phyloP scores from a whole-genome alignment of 805 yeast genomes.

The Pichia occidentalis region DNA sequence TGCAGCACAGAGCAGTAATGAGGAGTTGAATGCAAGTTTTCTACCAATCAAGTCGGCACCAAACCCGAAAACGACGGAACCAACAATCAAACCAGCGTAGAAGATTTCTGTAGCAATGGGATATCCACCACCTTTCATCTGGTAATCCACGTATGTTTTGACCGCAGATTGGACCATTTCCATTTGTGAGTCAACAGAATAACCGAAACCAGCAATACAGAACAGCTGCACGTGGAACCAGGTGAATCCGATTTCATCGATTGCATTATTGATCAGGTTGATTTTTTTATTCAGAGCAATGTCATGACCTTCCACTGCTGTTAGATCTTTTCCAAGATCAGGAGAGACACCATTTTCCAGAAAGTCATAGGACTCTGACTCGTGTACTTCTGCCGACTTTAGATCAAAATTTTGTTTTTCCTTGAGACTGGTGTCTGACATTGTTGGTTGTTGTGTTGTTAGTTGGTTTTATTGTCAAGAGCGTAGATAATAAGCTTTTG shows the following conservation, averaged over 20 bases:
- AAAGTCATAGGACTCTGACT: constrained; percentile 1
- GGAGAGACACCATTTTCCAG: constrained; percentile 14
- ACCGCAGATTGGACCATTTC: constrained; percentile 42
- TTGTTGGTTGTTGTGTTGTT: too few relatives aligned
- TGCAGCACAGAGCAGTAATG: constrained; percentile 41
- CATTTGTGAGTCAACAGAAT: constrained; percentile 48
- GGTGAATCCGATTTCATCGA: constrained; percentile 58
- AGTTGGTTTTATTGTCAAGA: too few relatives aligned
- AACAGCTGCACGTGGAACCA: constrained; percentile 46
- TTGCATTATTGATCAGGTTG: constrained; percentile 43
- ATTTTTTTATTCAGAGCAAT: constrained; percentile 35
- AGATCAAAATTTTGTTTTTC: constrained; percentile 3
- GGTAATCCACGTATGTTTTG: constrained; percentile 39
- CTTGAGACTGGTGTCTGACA: too few relatives aligned
- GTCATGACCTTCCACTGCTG: constrained; percentile 28
- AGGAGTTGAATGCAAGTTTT: constrained; percentile 43
- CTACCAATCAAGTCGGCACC: constrained; percentile 51
- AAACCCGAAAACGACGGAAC: constrained; percentile 53
- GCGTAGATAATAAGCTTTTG: too few relatives aligned
- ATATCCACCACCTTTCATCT: constrained; percentile 37
- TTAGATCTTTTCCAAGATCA: constrained; percentile 14
- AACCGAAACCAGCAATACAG: constrained; percentile 50
- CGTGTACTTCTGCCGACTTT: not conserved
- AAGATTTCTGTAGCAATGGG: constrained; percentile 41
- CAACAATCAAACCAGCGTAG: constrained; percentile 45